Percentiles rank a stretch among this genome's conserved stretches.
Conservation (phyloP, 495 filamentous ascomycete species). For the Lasiosphaeria hispida region DNA sequence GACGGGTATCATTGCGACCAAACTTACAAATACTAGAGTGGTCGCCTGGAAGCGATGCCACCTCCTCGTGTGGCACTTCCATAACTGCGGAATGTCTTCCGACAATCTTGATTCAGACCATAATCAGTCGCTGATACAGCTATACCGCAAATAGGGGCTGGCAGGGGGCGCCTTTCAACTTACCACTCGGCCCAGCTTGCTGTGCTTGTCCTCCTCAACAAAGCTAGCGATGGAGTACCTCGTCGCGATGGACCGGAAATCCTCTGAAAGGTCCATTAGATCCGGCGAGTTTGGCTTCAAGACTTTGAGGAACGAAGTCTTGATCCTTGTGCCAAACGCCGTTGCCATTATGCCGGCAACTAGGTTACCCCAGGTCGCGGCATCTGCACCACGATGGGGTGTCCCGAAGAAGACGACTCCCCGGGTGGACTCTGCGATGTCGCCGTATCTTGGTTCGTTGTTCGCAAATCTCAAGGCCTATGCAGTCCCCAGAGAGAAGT, state of each 20-base stretch:
- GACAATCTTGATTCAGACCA: conserved; percentile 4
- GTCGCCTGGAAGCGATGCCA: conserved; percentile 11
- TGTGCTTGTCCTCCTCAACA: conserved; percentile 7
- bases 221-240: conserved; percentile 18
- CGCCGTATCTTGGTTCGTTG: not conserved
- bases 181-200: conserved; percentile 9
- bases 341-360: conserved; percentile 10
- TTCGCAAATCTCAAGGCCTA: conserved; percentile 15
- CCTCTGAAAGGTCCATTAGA: conserved; percentile 14
- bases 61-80: conserved; percentile 15
- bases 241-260: conserved; percentile 9
- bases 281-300: conserved; percentile 7
- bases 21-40: conserved; percentile 20
- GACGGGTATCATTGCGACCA: not conserved
- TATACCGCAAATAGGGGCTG: not conserved
- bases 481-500: too few species aligned
- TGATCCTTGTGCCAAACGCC: not conserved
- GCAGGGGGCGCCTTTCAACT: not conserved
- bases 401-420: conserved; percentile 29
- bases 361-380: conserved; percentile 15
- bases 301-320: not conserved
- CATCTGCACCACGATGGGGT: conserved; percentile 23
- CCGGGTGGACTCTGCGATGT: conserved; percentile 8
- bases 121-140: not conserved
- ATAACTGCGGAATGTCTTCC: conserved; percentile 15